phyloP scores from a whole-genome alignment of 805 yeast genomes.

The Candida patagonica region DNA sequence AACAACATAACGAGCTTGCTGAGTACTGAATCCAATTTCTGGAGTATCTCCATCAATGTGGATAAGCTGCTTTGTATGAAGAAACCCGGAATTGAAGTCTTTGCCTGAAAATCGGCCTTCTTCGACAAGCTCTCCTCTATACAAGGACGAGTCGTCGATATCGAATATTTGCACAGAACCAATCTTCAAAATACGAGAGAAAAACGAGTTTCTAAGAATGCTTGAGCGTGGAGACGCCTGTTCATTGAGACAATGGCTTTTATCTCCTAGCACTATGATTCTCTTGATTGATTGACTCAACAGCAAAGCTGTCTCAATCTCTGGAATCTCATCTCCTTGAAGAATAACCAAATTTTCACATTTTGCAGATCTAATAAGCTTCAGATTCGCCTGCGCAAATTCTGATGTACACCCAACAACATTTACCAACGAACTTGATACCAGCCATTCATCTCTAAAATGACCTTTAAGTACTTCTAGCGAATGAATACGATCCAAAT shows the following conservation, averaged over 20 bases:
- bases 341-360: conserved; percentile 27
- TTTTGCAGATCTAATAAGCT: conserved; percentile 10
- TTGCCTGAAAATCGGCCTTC: neutral
- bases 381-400: neutral
- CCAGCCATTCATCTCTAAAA: neutral
- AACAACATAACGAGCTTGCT: conserved; percentile 42
- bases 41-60: conserved; percentile 24
- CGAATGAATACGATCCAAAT: conserved; percentile 23
- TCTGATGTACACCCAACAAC: too few species aligned
- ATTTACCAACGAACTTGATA: neutral
- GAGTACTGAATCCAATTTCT: conserved; percentile 24
- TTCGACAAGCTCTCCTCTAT: neutral
- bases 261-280: conserved; percentile 32
- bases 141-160: neutral
- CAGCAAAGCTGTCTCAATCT: conserved; percentile 26
- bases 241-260: neutral
- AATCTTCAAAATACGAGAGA: neutral
- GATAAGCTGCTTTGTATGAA: conserved; percentile 26
- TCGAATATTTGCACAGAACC: neutral
- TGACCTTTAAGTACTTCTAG: conserved; percentile 19
- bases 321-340: conserved; percentile 29
- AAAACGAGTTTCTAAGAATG: neutral
- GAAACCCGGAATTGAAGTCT: conserved; percentile 33
- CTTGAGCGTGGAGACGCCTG: neutral
- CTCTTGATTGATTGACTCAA: conserved; percentile 22